Conservation (phyloP, 352 stramenopile species). For the Phytophthora idaei region DNA sequence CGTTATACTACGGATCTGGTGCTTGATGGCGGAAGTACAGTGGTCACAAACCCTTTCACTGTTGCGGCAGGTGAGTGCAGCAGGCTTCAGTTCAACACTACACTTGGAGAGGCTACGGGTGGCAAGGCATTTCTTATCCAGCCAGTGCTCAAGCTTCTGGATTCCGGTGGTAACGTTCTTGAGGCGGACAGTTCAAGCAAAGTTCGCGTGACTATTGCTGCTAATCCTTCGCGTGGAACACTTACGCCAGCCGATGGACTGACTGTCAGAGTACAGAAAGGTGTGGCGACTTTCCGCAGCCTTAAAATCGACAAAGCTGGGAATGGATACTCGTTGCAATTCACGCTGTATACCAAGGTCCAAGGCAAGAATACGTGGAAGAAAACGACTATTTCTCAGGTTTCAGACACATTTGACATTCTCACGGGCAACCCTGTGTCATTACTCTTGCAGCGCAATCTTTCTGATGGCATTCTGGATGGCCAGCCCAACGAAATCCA, state of each 20-base stretch:
- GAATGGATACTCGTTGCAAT: conserved; percentile 75
- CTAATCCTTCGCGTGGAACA: conserved; percentile 68
- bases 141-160: conserved; percentile 78
- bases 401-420: conserved; percentile 69
- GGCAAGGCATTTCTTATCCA: conserved; percentile 78
- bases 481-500: conserved; percentile 78
- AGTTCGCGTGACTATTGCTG: conserved; percentile 66
- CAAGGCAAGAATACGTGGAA: conserved; percentile 42
- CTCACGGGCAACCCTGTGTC: conserved; percentile 52
- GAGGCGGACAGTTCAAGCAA: conserved; percentile 70
- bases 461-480: conserved; percentile 76
- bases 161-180: conserved; percentile 73
- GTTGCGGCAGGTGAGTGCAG: conserved; percentile 65
- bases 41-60: conserved; percentile 83
- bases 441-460: conserved; percentile 50
- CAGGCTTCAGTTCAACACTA: conserved; percentile 50
- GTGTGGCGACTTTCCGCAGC: conserved; percentile 70
- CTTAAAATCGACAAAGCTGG: conserved; percentile 79
- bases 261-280: conserved; percentile 45
- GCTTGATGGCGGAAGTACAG: conserved; percentile 49
- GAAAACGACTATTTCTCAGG: conserved; percentile 56
- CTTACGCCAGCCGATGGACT: conserved; percentile 53
- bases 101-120: conserved; percentile 47
- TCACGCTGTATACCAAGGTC: conserved; percentile 65
- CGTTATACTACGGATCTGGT: conserved; percentile 68